Base-by-base conservation (phyloP, 345 rosid genomes). In the Arabis alpina region DNA sequence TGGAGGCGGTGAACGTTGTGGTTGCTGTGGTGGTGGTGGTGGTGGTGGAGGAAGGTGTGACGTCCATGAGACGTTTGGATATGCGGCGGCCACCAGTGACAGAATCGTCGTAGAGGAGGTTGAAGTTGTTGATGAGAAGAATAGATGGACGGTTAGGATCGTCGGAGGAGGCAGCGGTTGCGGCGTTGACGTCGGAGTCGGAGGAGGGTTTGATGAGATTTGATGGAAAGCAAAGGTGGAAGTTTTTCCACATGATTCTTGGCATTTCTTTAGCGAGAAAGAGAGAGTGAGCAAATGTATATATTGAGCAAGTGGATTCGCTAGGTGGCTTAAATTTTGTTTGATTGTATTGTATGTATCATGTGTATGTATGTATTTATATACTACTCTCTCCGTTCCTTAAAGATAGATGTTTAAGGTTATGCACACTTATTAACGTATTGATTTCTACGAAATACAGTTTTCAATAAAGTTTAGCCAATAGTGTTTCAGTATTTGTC, bases 201-300 rank as follows among this genome's bases (percentile, higher is more conserved):
- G 10, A 36, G 3, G 72, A 34, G 15, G 70, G 48, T 14, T 68
- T 61, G 28, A 14, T 61, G 64, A 68, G 56, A 68, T 61, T 67
- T 67, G 75, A 47, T 43, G 72, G 72, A 24, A 76, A 64, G 27
- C 79, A 76, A 70, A 56, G 76, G 55, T 76, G 76, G 37, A 76
- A 49, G 58, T 6, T 43, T 44, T 76, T 76, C 76, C 79, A 76
- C 61, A 70, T 55, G 70, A 56, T 63, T 75, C 53, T 62, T 67
- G 78, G 73, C 71, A 63, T 62, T 62, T 48, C 40, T 45, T 24
- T 5, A 5, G 45, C 39, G 74, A 75, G 70, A 68, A 16, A 30
- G 28, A 57, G 19, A 32, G 62, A 41, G 14, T 44, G 30, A 64
- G 36, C 4, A 59, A 3, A 16, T 61, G 71, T 47, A 15, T 61